Evolutionary conservation across 2,329 filamentous ascomycete genomes (phyloP).

Genomic region (Penicillium olsonii): DNA sequence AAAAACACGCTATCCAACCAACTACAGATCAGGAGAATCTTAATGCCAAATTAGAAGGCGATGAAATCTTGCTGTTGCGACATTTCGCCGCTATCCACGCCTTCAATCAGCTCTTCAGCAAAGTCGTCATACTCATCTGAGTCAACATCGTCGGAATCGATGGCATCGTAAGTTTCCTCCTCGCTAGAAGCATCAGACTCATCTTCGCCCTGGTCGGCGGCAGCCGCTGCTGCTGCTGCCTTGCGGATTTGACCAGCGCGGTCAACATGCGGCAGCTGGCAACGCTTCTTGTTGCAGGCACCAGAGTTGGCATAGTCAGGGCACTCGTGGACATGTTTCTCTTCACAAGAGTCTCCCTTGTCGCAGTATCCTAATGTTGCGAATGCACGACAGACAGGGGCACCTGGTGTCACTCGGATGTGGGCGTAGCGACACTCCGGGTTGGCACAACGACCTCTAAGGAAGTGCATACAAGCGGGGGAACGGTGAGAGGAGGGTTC

Average conservation of each 20-base stretch:
- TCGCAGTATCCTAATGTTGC: conserved; percentile 86
- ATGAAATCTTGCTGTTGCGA: conserved; percentile 58
- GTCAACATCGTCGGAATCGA: conserved; percentile 70
- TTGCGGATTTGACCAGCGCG: conserved; percentile 77
- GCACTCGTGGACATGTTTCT: conserved; percentile 90
- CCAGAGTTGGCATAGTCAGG: conserved; percentile 93
- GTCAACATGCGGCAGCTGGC: conserved; percentile 84
- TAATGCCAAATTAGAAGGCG: conserved; percentile 38
- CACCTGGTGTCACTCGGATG: conserved; percentile 72
- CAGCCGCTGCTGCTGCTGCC: conserved; percentile 46
- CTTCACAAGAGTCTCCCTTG: conserved; percentile 72
- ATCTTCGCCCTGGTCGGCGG: conserved; percentile 49
- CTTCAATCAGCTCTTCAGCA: conserved; percentile 37
- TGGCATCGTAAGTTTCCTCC: conserved; percentile 64
- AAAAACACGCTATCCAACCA: conserved; percentile 7
- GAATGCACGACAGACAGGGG: conserved; percentile 81
- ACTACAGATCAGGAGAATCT: conserved; percentile 10
- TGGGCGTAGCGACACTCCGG: conserved; percentile 84
- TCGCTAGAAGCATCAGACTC: conserved; percentile 76
- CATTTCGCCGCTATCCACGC: conserved; percentile 48
- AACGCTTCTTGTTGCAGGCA: conserved; percentile 75
- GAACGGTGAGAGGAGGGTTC: conserved; percentile 79
- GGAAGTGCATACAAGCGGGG: conserved; percentile 85
- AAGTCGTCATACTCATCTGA: conserved; percentile 61
- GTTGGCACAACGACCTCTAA: conserved; percentile 87